phyloP scores from a whole-genome alignment of 1,139 yeast genomes.

The Casaregolazyma suthepensis region DNA sequence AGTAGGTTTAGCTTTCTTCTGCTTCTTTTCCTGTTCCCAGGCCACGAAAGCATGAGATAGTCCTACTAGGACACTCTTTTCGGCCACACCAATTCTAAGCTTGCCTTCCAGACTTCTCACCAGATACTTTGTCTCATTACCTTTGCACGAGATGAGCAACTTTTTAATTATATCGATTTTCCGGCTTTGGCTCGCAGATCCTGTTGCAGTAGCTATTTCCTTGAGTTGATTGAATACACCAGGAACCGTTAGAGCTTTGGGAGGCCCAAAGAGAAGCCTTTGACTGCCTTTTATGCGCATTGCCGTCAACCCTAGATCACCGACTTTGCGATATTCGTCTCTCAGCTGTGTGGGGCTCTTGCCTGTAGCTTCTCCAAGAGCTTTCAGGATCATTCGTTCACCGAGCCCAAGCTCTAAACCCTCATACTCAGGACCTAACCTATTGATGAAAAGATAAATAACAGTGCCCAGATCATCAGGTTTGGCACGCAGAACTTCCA shows the following conservation, averaged over 20 bases:
- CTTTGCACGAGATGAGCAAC: conserved; percentile 79
- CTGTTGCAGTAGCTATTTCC: conserved; percentile 71
- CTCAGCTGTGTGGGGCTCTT: conserved; percentile 65
- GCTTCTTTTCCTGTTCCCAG: conserved; percentile 41
- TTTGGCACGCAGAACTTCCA: conserved; percentile 51
- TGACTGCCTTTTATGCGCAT: conserved; percentile 76
- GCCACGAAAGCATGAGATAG: conserved; percentile 76
- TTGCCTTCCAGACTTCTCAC: conserved; percentile 91
- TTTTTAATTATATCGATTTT: conserved; percentile 75
- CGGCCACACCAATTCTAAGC: conserved; percentile 88
- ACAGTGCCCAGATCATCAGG: conserved; percentile 60
- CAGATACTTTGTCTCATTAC: conserved; percentile 84
- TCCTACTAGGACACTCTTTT: conserved; percentile 78
- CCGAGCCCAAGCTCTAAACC: conserved; percentile 92
- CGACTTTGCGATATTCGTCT: conserved; percentile 67
- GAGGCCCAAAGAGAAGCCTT: conserved; percentile 81
- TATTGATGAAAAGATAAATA: conserved; percentile 77
- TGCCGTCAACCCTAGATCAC: conserved; percentile 91
- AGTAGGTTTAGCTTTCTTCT: conserved; percentile 15
- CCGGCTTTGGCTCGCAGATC: conserved; percentile 74
- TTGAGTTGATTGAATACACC: conserved; percentile 69
- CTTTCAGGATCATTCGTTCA: conserved; percentile 78
- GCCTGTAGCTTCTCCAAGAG: conserved; percentile 88
- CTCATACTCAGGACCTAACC: conserved; percentile 93
- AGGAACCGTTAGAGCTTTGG: conserved; percentile 67